Percentiles rank a stretch among this genome's conserved stretches.
Evolutionary conservation across 2,329 filamentous ascomycete species (phyloP).

Genomic region (Penicillium sp.): DNA sequence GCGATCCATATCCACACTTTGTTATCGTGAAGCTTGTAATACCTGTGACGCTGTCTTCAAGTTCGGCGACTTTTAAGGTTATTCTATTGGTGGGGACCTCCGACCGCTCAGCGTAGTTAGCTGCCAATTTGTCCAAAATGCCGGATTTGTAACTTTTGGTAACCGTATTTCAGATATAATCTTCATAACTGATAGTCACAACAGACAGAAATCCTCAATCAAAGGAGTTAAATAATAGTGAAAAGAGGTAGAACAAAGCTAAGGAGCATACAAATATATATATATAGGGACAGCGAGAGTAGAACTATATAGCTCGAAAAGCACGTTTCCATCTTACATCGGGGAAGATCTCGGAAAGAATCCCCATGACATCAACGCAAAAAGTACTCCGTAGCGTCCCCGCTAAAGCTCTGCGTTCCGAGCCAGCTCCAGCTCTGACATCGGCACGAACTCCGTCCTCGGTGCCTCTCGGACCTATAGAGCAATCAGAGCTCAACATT

Average conservation of each 20-base stretch:
- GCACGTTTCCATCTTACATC: too few species aligned
- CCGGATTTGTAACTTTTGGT: slow-evolving; percentile 2
- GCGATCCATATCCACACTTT: background rate
- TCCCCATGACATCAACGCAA: slow-evolving; percentile 1
- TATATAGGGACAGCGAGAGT: background rate
- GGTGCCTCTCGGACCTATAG: slow-evolving; percentile 23
- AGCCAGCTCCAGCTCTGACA: slow-evolving; percentile 1
- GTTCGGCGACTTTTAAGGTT: background rate
- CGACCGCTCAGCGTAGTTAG: background rate
- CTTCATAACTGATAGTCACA: background rate
- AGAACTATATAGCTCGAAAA: background rate
- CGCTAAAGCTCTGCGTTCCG: slow-evolving; percentile 9
- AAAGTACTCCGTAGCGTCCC: too few species aligned
- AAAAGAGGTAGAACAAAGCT: background rate
- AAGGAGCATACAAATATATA: background rate
- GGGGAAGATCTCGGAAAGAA: background rate
- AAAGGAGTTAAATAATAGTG: background rate
- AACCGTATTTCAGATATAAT: background rate
- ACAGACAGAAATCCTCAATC: background rate
- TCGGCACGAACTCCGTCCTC: slow-evolving; percentile 16
- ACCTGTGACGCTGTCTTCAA: slow-evolving; percentile 3
- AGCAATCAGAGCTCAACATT: slow-evolving; percentile 19
- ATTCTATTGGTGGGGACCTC: background rate
- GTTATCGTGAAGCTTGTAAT: background rate
- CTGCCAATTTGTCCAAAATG: background rate